Base-by-base conservation (phyloP, 129 eudicot species). In the Centaurea solstitialis region DNA sequence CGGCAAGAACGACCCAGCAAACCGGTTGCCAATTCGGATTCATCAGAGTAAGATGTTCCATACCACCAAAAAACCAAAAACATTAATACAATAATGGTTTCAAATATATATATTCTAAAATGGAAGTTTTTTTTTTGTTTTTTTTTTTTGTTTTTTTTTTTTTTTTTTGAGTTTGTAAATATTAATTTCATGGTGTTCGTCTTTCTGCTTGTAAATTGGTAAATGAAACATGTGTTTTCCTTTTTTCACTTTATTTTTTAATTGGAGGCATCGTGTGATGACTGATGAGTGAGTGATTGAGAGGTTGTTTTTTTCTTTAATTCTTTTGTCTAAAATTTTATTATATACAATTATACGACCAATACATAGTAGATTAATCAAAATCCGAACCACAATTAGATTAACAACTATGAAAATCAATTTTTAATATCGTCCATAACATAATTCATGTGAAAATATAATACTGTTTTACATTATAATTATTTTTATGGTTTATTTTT, bases 1-100 rank as follows among this genome's bases (percentile, higher is more conserved):
- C 89, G 93, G 88, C 89, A 91, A 82, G 97, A 93, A 80, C 88
- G 97, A 91, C 89, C 94, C 91, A 84, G 87, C 85, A 87, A 87
- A 74, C 79, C 45, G 82, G 87, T 88, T 73, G 84, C 94, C 17
- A 76, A 59, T 62, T 82, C 88, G 73, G 84, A 66, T 68, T 82
- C 87, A 72, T 93, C 90, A 37, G 90, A 86, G 39, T 78, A 38
- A 74, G 81, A 82, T n/a, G 62, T 72, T 74, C 74, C 68, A 43
- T 4, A 61, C 45, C 28, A 73, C 74, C 82, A 81, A 9, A 70
- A 38, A 45, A 23, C 75, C 12, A 82, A 35, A n/a, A 69, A 70
- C 35, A 59, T 38, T 15, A 35, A 38, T 13, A 18, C 39, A 47
- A 24, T 47, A 39, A 35, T 50, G 72, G 18, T 85, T 72, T 76